Evolutionary conservation across 345 rosid genomes (phyloP).

Genomic region (Syzygium jambos): DNA sequence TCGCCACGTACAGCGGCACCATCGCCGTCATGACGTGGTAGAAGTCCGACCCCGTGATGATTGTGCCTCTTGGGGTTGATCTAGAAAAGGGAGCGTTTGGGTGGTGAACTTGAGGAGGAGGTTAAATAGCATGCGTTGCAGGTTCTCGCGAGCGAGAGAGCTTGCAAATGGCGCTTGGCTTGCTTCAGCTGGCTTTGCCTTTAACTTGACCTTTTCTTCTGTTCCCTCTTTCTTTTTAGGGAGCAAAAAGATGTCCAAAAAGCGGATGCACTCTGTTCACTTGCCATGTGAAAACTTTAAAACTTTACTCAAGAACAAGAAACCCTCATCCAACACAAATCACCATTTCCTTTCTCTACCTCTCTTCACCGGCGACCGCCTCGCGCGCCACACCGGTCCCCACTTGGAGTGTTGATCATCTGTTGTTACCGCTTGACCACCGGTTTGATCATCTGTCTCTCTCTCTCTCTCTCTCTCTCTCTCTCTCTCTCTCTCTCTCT

Average conservation of each 20-base stretch:
- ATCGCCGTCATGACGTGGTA: slow-evolving; percentile 93
- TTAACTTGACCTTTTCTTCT: background rate
- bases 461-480: background rate
- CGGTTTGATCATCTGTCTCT: background rate
- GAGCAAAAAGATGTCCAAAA: background rate
- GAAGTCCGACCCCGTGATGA: slow-evolving; percentile 67
- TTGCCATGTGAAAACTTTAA: background rate
- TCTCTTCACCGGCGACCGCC: background rate
- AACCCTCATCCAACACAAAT: background rate
- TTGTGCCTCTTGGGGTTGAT: background rate
- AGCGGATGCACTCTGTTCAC: background rate
- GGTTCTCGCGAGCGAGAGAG: background rate
- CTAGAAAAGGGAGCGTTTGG: background rate
- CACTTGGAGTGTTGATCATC: background rate
- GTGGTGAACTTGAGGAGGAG: background rate
- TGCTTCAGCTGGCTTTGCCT: background rate
- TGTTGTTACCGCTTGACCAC: background rate
- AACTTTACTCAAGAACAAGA: background rate
- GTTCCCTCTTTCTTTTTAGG: background rate
- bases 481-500: background rate
- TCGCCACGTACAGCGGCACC: slow-evolving; percentile 91
- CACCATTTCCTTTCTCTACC: background rate
- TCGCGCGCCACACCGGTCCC: background rate
- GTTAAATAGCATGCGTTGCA: background rate
- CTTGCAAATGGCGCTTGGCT: background rate